Evolutionary conservation across 2,329 filamentous ascomycete species (phyloP), one percentile per base, ranked within the genome.

Genomic region (Cytospora mali): DNA sequence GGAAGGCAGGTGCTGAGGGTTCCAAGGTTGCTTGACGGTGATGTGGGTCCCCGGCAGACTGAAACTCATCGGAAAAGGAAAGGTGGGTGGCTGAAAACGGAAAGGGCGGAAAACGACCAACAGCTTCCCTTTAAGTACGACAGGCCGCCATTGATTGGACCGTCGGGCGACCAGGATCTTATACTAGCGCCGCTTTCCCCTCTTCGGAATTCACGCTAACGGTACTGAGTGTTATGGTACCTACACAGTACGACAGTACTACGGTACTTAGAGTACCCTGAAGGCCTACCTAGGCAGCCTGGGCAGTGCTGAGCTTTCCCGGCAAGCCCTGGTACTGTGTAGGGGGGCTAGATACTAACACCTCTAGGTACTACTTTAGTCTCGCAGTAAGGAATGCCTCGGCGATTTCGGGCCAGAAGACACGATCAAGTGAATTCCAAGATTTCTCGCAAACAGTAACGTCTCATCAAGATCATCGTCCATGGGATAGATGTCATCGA

Each of bases 51-150:
- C 16, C 25, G 57, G 27, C 33, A 33, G 57, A 42, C 50, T 54
- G 18, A 13, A 48, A 46, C 21, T 52, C 10, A 28, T 54, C 39
- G 28, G 50, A 60, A 60, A 28, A 29, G 58, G 58, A 54, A 60
- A 54, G 58, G 58, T 49, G 35, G 39, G 35, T 5, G 21, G 35
- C 58, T 60, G 50, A 54, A 60, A 60, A 35, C 58, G 50, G 58
- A 25, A 60, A n/a, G 28, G 58, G 3, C 3, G 14, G 50, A 23
- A 13, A 46, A 46, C 13, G n/a, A 5, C 42, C 42, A 46, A 21
- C 50, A 60, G 58, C 39, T 60, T 60, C 58, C 58, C 42, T 46
- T 54, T 54, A 60, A 60, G 50, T 54, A 60, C 50, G 7, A 53
- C 52, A 3, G 9, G 21, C 35, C 35, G 23, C 49, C 23, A 23